These are phyloP conservation scores for Cystobasidiaceae sp. DNA, from an alignment of 1,284 basidiomycete species.

Conservation along the genomic window DNA sequence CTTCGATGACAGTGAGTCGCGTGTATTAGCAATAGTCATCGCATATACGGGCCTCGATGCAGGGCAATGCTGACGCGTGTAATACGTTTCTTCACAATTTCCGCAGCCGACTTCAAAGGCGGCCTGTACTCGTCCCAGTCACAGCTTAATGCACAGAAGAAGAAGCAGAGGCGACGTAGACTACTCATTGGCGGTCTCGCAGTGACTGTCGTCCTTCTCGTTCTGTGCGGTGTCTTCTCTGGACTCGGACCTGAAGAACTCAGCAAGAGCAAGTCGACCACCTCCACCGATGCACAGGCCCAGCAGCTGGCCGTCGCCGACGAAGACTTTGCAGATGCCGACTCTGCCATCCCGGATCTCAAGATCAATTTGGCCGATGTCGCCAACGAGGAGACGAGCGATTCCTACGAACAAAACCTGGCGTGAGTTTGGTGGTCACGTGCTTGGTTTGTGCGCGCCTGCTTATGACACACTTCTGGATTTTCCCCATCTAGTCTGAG, in stretches of 20 bases:
- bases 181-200: slow-evolving; percentile 12
- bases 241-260: slow-evolving; percentile 13
- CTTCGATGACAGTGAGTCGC: slow-evolving; percentile 1
- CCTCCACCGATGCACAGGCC: neutral
- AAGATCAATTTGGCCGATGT: slow-evolving; percentile 11
- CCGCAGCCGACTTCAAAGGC: neutral
- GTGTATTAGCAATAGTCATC: neutral
- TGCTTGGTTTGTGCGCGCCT: neutral
- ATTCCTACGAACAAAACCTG: slow-evolving; percentile 13
- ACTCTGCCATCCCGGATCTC: neutral
- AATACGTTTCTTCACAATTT: neutral
- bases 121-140: neutral
- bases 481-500: neutral
- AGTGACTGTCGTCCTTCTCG: neutral
- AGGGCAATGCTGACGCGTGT: neutral
- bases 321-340: neutral
- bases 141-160: neutral
- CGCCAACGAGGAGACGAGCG: neutral
- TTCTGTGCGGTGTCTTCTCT: slow-evolving; percentile 15
- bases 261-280: neutral
- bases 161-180: slow-evolving; percentile 8
- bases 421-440: slow-evolving; percentile 10
- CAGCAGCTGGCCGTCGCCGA: neutral
- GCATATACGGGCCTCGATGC: neutral
- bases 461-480: neutral